Evolutionary conservation across 2,329 filamentous ascomycete genomes (phyloP), one percentile per base, ranked within the genome.

Genomic region (Aureobasidium sp.): DNA sequence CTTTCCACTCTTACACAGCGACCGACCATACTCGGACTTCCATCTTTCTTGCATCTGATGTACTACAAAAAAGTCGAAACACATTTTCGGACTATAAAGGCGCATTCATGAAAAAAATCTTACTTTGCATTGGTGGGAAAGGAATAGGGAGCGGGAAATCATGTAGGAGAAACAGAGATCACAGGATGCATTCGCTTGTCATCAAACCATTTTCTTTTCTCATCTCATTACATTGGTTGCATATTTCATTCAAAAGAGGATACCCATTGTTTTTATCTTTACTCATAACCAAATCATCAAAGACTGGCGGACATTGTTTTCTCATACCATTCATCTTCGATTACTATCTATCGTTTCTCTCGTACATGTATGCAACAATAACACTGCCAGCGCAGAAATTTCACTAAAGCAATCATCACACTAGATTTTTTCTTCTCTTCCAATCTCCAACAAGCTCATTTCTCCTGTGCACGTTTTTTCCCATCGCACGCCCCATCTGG

Each of bases 131-230:
- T 17, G 37, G 57, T 37, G n/a, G n/a, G n/a, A 15, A 11, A n/a
- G 35, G 29, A 31, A 24, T 24, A n/a, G 17, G 37, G 29, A 33
- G 24, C 44, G 37, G 47, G 27, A 44, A 33, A 31, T 31, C 9
- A 4, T 50, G 44, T 50, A 60, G 45, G 24, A 44, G 8, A 33
- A 50, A 52, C 24, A 24, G 27, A 47, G 57, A 50, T 59, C 56
- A 60, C 35, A 60, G 45, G 35, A 60, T 52, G 47, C 57, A 60
- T 44, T 60, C 57, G 57, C 57, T 60, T 60, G 56, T 49, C 56
- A 59, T 59, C 56, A 33, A 24, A 35, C 47, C 54, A 58, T 37
- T 58, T 45, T 24, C n/a, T 24, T 24, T 24, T 27, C 17, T 33
- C 31, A 33, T 33, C 40, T 48, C 56, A 40, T 59, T n/a, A 59